These are phyloP conservation scores for Arachis stenosperma DNA, from an alignment of 306 rosid species.

Conservation along the genomic window DNA sequence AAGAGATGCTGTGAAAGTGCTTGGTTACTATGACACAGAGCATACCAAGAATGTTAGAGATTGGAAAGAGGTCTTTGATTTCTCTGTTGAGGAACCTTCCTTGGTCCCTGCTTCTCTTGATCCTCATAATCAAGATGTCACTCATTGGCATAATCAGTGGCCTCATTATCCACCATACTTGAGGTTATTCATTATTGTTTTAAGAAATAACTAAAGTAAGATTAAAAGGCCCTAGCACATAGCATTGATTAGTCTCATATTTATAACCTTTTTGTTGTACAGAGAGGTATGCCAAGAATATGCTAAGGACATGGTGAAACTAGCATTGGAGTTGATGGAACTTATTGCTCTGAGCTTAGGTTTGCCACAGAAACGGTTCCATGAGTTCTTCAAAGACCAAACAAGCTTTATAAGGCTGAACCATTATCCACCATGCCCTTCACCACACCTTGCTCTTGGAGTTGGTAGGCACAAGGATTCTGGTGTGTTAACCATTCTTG, in stretches of 20 bases:
- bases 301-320: conserved; percentile 49
- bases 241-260: no score
- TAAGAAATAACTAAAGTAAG: background rate
- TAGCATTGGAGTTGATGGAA: conserved; percentile 49
- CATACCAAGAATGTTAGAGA: conserved; percentile 67
- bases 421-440: conserved; percentile 40
- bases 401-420: conserved; percentile 46
- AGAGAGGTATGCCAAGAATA: conserved; percentile 52
- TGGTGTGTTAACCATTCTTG: conserved; percentile 36
- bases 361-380: conserved; percentile 33
- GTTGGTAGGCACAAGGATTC: conserved; percentile 42
- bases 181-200: conserved; percentile 38
- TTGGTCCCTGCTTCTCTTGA: conserved; percentile 51
- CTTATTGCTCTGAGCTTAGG: conserved; percentile 45
- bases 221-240: no score
- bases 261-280: background rate
- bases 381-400: conserved; percentile 44
- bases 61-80: conserved; percentile 78
- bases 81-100: conserved; percentile 47
- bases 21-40: conserved; percentile 50
- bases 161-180: conserved; percentile 53
- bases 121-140: conserved; percentile 34
- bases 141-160: conserved; percentile 64
- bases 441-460: conserved; percentile 45
- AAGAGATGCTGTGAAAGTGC: conserved; percentile 39